Base-by-base conservation (phyloP, 2,329 filamentous ascomycete species). In the Tolypocladium cylindrosporum region DNA sequence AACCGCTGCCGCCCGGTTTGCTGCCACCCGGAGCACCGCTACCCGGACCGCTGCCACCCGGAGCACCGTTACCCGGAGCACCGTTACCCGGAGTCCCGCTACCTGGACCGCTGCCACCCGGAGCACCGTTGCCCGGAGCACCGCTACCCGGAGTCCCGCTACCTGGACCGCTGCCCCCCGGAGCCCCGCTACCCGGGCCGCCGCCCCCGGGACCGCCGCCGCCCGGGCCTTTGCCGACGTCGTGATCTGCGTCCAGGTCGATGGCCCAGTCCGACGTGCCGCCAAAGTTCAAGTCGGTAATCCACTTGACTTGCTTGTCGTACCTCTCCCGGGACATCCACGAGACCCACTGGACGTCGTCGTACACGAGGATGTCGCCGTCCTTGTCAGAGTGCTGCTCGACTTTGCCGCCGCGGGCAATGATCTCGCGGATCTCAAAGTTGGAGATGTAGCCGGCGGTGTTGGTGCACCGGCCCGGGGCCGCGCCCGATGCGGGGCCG, bases 391-490 rank as follows among this genome's bases (percentile, higher is more conserved):
- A 58, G 21, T 56, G 27, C 50, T 51, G 51, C 21, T 42, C 31
- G 36, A 56, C 39, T 5, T 56, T 56, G 43, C 43, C 53, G 4
- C 54, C 50, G 31, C 41, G 7, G 16, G 36, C 50, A 19, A 58
- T 59, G 58, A 67, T 66, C 10, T 64, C 58, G 5, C 54, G 24
- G 43, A 71, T 69, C 42, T 73, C 71, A 6, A 61, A 64, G 54
- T 71, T 64, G 6, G 67, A 58, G n/a, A 73, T 65, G 41, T 72
- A 72, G 1, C 71, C 71, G 2, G 57, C 58, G 0, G 67, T 68
- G 8, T 58, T 48, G 4, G 60, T 72, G 58, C 69, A 72, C 2
- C 50, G 50, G 7, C 70, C 71, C 21, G 60, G 58, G 6, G 48
- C 50, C 1, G 69, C 68, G 2, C 56, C 48, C 0, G 69, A 71